phyloP scores from a whole-genome alignment of 306 rosid species.

The Vigna unguiculata region DNA sequence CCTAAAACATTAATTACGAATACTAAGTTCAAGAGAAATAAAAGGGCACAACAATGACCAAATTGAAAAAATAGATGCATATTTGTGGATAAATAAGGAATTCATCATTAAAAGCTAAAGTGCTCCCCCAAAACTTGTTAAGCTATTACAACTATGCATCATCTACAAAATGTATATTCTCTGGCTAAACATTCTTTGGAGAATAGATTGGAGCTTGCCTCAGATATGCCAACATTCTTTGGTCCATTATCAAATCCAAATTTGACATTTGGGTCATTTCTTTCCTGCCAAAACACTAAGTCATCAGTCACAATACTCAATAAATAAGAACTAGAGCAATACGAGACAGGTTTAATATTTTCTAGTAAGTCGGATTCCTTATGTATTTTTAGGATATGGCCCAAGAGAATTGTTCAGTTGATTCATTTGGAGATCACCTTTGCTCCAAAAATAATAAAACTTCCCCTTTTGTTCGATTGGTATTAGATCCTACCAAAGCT shows the following conservation, averaged over 20 bases:
- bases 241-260: slow-evolving; percentile 69
- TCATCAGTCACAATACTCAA: slow-evolving; percentile 37
- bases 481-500: not conserved
- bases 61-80: slow-evolving; percentile 26
- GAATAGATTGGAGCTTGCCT: slow-evolving; percentile 65
- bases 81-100: slow-evolving; percentile 25
- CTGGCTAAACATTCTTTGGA: not conserved
- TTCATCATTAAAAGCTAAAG: not conserved
- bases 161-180: slow-evolving; percentile 32
- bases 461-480: not conserved
- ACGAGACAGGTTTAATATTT: not conserved
- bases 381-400: not conserved
- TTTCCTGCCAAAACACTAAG: slow-evolving; percentile 59
- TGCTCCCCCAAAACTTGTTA: not conserved
- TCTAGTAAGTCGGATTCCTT: not conserved
- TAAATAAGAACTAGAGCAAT: not conserved
- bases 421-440: not conserved
- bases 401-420: not conserved
- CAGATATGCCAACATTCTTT: slow-evolving; percentile 70
- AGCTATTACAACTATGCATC: slow-evolving; percentile 22
- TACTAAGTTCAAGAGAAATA: too few relatives aligned
- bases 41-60: not conserved
- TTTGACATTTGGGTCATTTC: slow-evolving; percentile 58
- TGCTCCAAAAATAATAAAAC: not conserved
- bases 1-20: slow-evolving; percentile 62